Base-by-base conservation (phyloP, 225 moss, liverwort and hornwort genomes). In the Physcomitrium patens region DNA sequence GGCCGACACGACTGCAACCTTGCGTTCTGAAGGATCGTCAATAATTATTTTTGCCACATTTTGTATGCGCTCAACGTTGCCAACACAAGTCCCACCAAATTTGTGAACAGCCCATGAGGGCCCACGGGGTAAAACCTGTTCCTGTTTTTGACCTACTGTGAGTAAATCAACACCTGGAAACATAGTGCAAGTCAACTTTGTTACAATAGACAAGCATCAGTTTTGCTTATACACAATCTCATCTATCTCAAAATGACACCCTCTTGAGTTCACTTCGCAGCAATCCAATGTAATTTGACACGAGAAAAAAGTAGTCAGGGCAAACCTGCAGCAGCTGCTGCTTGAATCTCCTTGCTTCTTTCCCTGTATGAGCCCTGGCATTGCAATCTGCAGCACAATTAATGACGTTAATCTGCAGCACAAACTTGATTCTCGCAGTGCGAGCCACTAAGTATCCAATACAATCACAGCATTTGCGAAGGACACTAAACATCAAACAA, bases 71-170 rank as follows among this genome's bases (percentile, higher is more conserved):
- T 99, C 99, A 10, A 66, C 57, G 22, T 83, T 82, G 61, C 93
- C 93, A 17, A 99, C 91, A 80, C 95, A 99, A 60, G 95, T 99
- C 45, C 99, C 95, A 46, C 99, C 95, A 47, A 99, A 99, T 71
- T 95, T 99, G 79, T 99, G 99, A 54, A 99, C 89, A 26, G 91
- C 75, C 99, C 95, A 95, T 60, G 93, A 82, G 62, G 82, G 87
- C 1, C 95, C 95, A 54, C 89, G 88, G 17, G 93, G 95, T 42
- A 99, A 67, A 51, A 80, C 76, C 48, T 81, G 67, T 43, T 73
- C 87, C 77, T 80, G 73, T 3, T 17, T 51, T 31, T 90, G 90
- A 56, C 78, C 84, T 67, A 80, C 67, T 28, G 78, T 84, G 24
- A 81, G 58, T 44, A 96, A 70, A 59, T 80, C 84, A 9, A 87